Base-by-base conservation (phyloP, 257 asterid genomes). In the Plectranthus barbatus region DNA sequence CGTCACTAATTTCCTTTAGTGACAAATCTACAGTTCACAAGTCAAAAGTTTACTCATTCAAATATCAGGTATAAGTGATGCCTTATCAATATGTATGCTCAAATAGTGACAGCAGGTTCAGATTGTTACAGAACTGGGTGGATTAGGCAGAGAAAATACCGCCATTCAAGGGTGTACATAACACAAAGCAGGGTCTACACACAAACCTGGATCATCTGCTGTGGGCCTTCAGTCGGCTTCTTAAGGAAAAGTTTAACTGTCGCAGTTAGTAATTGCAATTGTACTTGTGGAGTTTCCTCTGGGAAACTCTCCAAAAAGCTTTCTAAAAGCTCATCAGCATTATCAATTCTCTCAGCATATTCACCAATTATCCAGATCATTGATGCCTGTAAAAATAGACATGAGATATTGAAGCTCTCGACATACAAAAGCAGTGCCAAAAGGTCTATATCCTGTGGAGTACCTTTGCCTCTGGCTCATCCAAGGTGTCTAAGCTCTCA, bases 331-430 rank as follows among this genome's bases (percentile, higher is more conserved):
- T 93, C 99, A 79, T 93, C 99, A 18, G 99, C 99, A 76, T 93
- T 93, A 80, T 93, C 99, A 62, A 93, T 93, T 85, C 99, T 86
- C 77, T 93, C 99, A 68, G 99, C 99, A 81, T 93, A 93, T 75
- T 93, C 99, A 76, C 99, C 99, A 76, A 92, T 92, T 46, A 92
- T 89, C 99, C 99, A 92, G 80, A 92, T 92, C 99, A 92, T 92
- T 45, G 99, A 92, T 61, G 99, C 99, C 99, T 89, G 87, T 50
- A 52, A 66, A 76, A 34, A 15, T 74, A 64, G 62, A 72, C 10
- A 54, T 40, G 64, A 24, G 71, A 76, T 6, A 39, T 39, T 40
- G 37, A 67, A 67, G 60, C 58, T 79, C 55, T 79, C 10, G 60
- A 64, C 50, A 64, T 29, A 41, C 13, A 59, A 34, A 44, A 63